These are phyloP conservation scores for Xerocomus brunneocitrinus DNA, from an alignment of 768 basidiomycete species.

Conservation along the genomic window DNA sequence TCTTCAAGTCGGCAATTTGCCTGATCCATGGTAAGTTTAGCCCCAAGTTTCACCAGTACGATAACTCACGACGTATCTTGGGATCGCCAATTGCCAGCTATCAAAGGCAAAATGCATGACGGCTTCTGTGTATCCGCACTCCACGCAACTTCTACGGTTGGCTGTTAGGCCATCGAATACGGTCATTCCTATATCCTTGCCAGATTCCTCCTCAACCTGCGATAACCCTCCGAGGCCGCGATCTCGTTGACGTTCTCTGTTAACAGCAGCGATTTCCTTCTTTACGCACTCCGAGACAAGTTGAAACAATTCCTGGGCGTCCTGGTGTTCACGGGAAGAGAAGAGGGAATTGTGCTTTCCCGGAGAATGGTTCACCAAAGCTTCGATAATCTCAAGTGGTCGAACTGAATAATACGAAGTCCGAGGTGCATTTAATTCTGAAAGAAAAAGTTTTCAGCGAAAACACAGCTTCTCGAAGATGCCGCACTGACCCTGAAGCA, in stretches of 20 bases:
- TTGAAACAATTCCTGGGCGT: constrained; percentile 97
- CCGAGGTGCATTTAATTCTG: constrained; percentile 64
- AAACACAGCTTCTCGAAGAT: neutral
- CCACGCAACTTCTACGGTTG: constrained; percentile 80
- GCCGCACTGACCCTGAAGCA: constrained; percentile 55
- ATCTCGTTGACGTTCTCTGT: constrained; percentile 65
- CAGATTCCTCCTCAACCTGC: constrained; percentile 16
- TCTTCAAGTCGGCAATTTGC: constrained; percentile 69
- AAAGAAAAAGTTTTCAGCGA: constrained; percentile 3
- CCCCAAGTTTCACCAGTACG: neutral
- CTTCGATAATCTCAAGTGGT: constrained; percentile 67
- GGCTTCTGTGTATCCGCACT: constrained; percentile 91
- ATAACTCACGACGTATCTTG: constrained; percentile 52
- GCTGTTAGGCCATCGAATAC: constrained; percentile 91
- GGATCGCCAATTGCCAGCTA: constrained; percentile 76
- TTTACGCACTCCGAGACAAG: constrained; percentile 87
- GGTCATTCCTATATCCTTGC: constrained; percentile 50
- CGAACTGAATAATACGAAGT: constrained; percentile 58
- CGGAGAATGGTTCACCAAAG: constrained; percentile 52
- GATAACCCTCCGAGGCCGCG: constrained; percentile 64
- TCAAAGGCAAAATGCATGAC: constrained; percentile 91
- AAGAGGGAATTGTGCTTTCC: constrained; percentile 63
- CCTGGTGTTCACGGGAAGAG: constrained; percentile 91
- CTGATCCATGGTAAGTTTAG: constrained; percentile 33
- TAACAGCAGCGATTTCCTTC: constrained; percentile 72